A percentile compares a stretch with the other conserved stretches of the same genome.
Conservation (phyloP, 1,139 yeast species). For the Kodamaea fungicola region DNA sequence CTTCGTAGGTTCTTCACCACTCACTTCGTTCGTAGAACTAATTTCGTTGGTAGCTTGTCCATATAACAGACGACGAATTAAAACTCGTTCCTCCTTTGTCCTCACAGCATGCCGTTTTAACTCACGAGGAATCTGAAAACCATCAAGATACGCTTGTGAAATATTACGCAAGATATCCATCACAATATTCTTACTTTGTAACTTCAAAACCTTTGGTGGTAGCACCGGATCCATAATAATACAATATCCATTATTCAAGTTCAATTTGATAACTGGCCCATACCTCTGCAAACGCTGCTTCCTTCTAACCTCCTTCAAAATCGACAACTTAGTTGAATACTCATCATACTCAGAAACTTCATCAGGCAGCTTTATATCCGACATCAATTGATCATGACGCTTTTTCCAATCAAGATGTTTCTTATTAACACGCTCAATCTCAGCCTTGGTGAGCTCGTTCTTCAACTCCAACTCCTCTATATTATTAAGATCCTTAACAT, state of each 20-base stretch:
- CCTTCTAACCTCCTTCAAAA: constrained; percentile 17
- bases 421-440: constrained; percentile 44
- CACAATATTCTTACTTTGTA: too few species aligned
- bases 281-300: constrained; percentile 16
- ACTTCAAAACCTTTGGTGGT: constrained; percentile 19
- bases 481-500: constrained; percentile 46
- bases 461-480: constrained; percentile 48
- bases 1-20: too few species aligned
- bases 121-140: too few species aligned
- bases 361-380: constrained; percentile 21
- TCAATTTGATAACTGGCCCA: constrained; percentile 26
- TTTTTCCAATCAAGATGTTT: constrained; percentile 47
- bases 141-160: too few species aligned
- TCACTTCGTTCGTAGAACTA: too few species aligned
- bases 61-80: too few species aligned
- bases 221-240: constrained; percentile 30
- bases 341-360: constrained; percentile 13
- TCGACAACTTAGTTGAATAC: constrained; percentile 17
- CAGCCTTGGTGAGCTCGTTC: constrained; percentile 47
- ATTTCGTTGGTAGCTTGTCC: not conserved
- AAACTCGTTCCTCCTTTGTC: too few species aligned
- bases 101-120: too few species aligned
- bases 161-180: too few species aligned
- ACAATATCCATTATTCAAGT: constrained; percentile 26
- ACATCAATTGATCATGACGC: constrained; percentile 24